These are phyloP conservation scores for Suillus decipiens DNA, from an alignment of 768 basidiomycete genomes.

Conservation along the genomic window DNA sequence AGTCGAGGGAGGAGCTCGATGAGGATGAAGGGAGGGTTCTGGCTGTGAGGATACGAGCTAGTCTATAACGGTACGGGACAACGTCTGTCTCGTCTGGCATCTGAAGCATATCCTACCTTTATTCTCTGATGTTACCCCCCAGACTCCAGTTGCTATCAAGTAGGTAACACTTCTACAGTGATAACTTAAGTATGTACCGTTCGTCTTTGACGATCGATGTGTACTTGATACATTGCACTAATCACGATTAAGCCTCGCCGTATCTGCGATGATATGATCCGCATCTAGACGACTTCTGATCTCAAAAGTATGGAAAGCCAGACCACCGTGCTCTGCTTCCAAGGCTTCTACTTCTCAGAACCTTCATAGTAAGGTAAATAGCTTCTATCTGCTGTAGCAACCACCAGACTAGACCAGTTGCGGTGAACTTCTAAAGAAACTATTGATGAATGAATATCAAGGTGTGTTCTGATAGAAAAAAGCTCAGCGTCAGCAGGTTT, in stretches of 20 bases:
- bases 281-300: not conserved
- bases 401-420: no score
- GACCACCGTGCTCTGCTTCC: no score
- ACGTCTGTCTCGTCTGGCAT: not conserved
- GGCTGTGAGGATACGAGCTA: conserved; percentile 46
- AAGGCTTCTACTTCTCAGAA: no score
- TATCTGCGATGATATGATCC: not conserved
- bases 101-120: not conserved
- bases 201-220: not conserved
- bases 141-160: not conserved
- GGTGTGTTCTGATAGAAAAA: no score
- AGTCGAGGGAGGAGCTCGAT: conserved; percentile 58
- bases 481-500: no score
- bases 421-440: no score
- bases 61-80: conserved; percentile 30
- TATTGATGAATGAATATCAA: no score
- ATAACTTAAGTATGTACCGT: not conserved
- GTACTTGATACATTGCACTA: not conserved
- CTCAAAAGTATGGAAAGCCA: no score
- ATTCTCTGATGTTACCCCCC: not conserved
- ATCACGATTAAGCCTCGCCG: not conserved
- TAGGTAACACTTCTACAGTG: not conserved
- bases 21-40: conserved; percentile 54
- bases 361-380: no score
- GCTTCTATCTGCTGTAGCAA: no score